Evolutionary conservation across 2,329 filamentous ascomycete species (phyloP), one percentile per base, ranked within the genome.

Genomic region (Penicillium sp.): DNA sequence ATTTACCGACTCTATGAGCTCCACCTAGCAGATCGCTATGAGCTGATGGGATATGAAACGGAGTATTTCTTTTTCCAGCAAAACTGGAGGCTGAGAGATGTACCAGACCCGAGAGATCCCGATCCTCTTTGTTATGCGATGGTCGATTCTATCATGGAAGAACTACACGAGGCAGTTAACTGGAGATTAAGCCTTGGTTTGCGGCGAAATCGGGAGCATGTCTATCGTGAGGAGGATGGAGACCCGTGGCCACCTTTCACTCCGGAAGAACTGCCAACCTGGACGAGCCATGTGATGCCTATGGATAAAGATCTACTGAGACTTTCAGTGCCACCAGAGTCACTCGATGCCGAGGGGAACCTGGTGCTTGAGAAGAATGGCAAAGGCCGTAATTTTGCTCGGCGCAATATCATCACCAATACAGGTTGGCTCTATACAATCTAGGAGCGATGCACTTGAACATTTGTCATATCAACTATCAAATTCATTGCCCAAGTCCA

Each of bases 91-190:
- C 37, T 66, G 9, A 26, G 46, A 31, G 46, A 58, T 14, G 67
- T 68, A 35, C 65, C 61, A 2, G 65, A 70, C 43, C 67, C 66
- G 2, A 37, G 28, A 22, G 67, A 70, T 43, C 3, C 30, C 5
- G 68, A 71, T 50, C 68, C 67, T 1, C 48, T 69, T 12, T 65
- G 67, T 2, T 70, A 69, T 55, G 65, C 67, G 0, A 57, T 71
- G 12, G 19, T 70, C 33, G 64, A 67, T 2, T 67, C 58, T 8
- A 60, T 69, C 10, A 57, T 58, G 0, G 67, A 69, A 28, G 63
- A 69, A 44, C 45, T 67, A 2, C 57, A 52, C 4, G 45, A 57
- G 33, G 63, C 67, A 11, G 55, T 69, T 7, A 69, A 68, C 33
- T 69, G 66, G 67, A 58, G 61, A 14, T 54, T 69, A 48, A 60